phyloP scores from a whole-genome alignment of 805 yeast genomes.

The Yamadazyma olivae region DNA sequence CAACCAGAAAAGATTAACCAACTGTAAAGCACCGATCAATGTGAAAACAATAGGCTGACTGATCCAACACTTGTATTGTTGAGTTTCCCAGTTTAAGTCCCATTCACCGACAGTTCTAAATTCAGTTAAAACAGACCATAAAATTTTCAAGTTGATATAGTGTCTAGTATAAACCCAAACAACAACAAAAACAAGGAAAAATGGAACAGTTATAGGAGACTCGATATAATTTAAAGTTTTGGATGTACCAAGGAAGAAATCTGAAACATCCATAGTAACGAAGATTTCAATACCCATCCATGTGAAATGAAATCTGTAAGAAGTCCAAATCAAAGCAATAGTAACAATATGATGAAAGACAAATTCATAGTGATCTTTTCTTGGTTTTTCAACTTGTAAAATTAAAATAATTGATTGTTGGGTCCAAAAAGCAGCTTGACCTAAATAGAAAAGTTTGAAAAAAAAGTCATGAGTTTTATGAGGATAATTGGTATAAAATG shows the following conservation, averaged over 20 bases:
- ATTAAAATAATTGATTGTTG: slow-evolving; percentile 86
- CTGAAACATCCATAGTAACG: slow-evolving; percentile 95
- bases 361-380: slow-evolving; percentile 89
- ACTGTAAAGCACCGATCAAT: slow-evolving; percentile 74
- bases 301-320: slow-evolving; percentile 92
- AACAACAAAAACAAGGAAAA: slow-evolving; percentile 63
- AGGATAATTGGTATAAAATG: slow-evolving; percentile 80
- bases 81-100: slow-evolving; percentile 77
- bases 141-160: slow-evolving; percentile 71
- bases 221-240: slow-evolving; percentile 87
- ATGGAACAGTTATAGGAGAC: slow-evolving; percentile 57
- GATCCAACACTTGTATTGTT: slow-evolving; percentile 95
- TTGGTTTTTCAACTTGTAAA: slow-evolving; percentile 87
- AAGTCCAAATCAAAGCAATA: slow-evolving; percentile 76
- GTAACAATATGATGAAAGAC: slow-evolving; percentile 93
- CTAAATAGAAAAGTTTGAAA: slow-evolving; percentile 79
- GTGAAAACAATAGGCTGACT: slow-evolving; percentile 86
- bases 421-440: slow-evolving; percentile 97
- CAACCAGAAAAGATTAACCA: slow-evolving; percentile 88
- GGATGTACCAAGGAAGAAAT: slow-evolving; percentile 79
- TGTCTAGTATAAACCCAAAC: slow-evolving; percentile 92
- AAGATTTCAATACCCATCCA: slow-evolving; percentile 92
- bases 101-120: slow-evolving; percentile 82
- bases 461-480: slow-evolving; percentile 67
- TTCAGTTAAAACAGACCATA: slow-evolving; percentile 84